Evolutionary conservation across 345 rosid species (phyloP), one percentile per base, ranked within the genome.

Genomic region (Gossypium stocksii): DNA sequence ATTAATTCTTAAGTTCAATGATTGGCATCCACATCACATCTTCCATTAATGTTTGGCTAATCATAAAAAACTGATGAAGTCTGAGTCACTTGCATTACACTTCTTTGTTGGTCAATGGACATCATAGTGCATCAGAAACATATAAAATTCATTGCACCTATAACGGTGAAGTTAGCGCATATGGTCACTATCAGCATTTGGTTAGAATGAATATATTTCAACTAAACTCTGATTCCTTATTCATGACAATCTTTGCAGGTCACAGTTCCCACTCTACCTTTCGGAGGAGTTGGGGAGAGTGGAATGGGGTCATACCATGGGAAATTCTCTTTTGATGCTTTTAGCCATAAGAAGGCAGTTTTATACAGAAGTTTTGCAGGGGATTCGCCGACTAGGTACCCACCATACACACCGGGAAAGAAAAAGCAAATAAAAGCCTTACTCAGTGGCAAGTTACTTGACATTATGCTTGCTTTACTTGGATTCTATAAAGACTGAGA

Each of bases 241-340:
- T 12, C 49, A 48, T 52, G 61, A 45, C 20, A 59, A 76, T 22
- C 9, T 2, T 52, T 83, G 83, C 89, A 93, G 98, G 82, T 87
- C 1, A 80, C 87, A 0, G 80, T 90, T 48, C 76, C 86, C 0
- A 69, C 77, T 38, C 80, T 94, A 25, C 98, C 97, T 0, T 90
- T 92, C 53, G 98, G 98, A 38, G 98, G 98, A n/a, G 94, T 94
- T 0, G 98, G 97, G 43, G 97, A 89, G 84, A 94, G 98, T 29
- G 97, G 97, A 76, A 85, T 91, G 59, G 97, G 97, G 29, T 77
- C 90, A 0, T 94, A 94, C 85, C 97, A 94, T 25, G 97, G 97
- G 2, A 87, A 94, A 45, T 91, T 82, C 80, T 92, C 98, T 49
- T 94, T 88, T 74, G 97, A 92, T 53, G 83, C 91, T n/a, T 94